These are phyloP conservation scores for Fusarium neocosmosporiellum DNA, from an alignment of 2,329 filamentous ascomycete genomes.

Conservation along the genomic window DNA sequence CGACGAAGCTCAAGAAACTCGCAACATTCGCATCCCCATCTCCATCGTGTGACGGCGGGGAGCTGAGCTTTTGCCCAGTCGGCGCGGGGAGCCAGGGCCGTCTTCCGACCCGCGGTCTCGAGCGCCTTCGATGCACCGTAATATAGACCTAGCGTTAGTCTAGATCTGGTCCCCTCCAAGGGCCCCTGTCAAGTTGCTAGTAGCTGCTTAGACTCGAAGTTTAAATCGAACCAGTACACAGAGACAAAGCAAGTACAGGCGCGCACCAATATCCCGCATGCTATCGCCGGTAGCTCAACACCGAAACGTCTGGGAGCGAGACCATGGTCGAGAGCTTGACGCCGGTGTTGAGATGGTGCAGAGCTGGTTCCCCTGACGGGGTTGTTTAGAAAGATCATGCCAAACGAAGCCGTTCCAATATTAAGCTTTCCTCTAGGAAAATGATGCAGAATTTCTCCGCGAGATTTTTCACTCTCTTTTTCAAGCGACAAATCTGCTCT, in stretches of 20 bases:
- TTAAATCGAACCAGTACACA: not conserved
- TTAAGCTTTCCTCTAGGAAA: not conserved
- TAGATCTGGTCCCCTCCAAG: not conserved
- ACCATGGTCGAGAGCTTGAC: not conserved
- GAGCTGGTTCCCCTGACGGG: not conserved
- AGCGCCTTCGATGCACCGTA: not conserved
- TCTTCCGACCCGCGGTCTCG: not conserved
- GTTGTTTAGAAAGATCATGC: not conserved
- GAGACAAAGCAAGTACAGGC: not conserved
- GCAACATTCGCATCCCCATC: not conserved
- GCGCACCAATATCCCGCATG: not conserved
- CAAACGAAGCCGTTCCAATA: not conserved
- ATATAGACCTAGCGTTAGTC: not conserved
- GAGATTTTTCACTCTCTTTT: not conserved
- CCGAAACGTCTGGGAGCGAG: not conserved
- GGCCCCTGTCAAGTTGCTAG: not conserved
- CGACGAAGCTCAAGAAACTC: not conserved
- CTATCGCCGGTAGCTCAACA: not conserved
- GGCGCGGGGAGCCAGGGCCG: conserved; percentile 7
- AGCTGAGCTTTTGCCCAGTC: conserved; percentile 32
- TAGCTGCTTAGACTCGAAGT: not conserved
- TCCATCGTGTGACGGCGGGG: conserved; percentile 16
- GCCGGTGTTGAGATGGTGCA: not conserved
- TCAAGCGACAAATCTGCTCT: not conserved
- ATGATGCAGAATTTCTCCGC: not conserved